A percentile compares a stretch with the other conserved stretches of the same genome.
Conservation (phyloP, 768 basidiomycete genomes). For the Paxillus involutus region DNA sequence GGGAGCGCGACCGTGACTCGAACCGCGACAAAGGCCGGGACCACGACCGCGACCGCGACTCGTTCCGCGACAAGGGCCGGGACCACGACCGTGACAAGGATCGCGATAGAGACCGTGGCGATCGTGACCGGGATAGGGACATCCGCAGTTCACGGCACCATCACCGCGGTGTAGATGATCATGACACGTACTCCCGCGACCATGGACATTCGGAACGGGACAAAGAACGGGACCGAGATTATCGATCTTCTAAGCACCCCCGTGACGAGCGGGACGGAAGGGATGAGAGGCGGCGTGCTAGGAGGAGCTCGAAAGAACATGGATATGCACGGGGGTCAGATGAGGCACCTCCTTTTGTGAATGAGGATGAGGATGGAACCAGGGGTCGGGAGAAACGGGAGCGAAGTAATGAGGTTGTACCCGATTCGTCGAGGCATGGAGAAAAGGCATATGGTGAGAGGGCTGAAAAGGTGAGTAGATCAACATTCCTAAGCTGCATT, state of each 20-base stretch:
- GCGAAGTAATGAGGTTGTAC: conserved; percentile 41
- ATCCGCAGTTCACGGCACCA: conserved; percentile 33
- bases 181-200: conserved; percentile 33
- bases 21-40: conserved; percentile 34
- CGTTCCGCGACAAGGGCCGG: conserved; percentile 37
- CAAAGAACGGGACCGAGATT: conserved; percentile 40
- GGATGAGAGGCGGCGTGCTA: conserved; percentile 48
- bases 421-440: conserved; percentile 37
- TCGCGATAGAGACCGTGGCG: conserved; percentile 37
- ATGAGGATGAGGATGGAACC: conserved; percentile 40
- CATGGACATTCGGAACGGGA: conserved; percentile 34
- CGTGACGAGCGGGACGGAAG: conserved; percentile 58
- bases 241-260: conserved; percentile 45
- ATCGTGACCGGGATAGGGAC: conserved; percentile 46
- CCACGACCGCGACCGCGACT: conserved; percentile 38
- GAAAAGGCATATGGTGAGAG: conserved; percentile 54
- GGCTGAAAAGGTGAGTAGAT: conserved; percentile 59
- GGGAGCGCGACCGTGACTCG: conserved; percentile 26
- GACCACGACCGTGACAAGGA: conserved; percentile 42
- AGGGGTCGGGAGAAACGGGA: conserved; percentile 41
- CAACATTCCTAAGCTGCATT: background rate
- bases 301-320: conserved; percentile 39
- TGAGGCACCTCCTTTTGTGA: conserved; percentile 39
- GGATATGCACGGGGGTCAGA: conserved; percentile 47
- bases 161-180: conserved; percentile 33